Conservation (phyloP, 1,139 yeast genomes). For the Wickerhamomyces sp. region DNA sequence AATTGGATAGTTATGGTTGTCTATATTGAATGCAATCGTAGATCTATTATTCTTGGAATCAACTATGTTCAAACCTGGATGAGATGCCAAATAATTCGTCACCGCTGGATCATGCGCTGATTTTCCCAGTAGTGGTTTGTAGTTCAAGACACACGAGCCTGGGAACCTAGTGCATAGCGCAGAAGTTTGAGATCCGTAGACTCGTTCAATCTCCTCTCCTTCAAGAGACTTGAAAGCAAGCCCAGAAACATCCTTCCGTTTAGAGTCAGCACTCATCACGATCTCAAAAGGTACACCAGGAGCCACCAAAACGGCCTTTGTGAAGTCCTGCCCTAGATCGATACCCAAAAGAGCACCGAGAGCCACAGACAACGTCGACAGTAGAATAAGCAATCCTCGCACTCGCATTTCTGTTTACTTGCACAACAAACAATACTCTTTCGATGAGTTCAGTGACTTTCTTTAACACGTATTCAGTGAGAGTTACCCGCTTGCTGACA, state of each 20-base stretch:
- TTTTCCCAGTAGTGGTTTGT: conserved; percentile 71
- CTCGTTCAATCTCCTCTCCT: conserved; percentile 51
- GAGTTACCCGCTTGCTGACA: no score
- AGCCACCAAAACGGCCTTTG: conserved; percentile 85
- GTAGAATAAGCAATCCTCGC: neutral
- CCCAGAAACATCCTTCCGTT: conserved; percentile 84
- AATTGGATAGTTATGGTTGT: conserved; percentile 46
- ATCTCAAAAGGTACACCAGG: conserved; percentile 89
- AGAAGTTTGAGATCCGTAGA: conserved; percentile 75
- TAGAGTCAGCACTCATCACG: conserved; percentile 84
- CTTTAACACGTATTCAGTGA: no score
- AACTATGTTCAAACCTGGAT: conserved; percentile 58
- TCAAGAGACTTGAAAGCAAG: conserved; percentile 54
- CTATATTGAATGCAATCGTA: conserved; percentile 54
- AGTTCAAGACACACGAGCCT: conserved; percentile 56
- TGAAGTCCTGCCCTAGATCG: conserved; percentile 85
- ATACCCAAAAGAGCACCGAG: conserved; percentile 73
- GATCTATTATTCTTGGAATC: conserved; percentile 42
- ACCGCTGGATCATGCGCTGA: conserved; percentile 44
- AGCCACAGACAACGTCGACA: conserved; percentile 9
- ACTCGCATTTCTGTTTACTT: no score
- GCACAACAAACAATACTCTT: no score
- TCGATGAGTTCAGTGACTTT: no score
- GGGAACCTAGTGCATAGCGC: conserved; percentile 75
- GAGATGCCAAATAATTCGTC: conserved; percentile 42